Percentiles rank a stretch among this genome's conserved stretches.
Conservation (phyloP, 306 rosid genomes). For the Arachis hypogaea region DNA sequence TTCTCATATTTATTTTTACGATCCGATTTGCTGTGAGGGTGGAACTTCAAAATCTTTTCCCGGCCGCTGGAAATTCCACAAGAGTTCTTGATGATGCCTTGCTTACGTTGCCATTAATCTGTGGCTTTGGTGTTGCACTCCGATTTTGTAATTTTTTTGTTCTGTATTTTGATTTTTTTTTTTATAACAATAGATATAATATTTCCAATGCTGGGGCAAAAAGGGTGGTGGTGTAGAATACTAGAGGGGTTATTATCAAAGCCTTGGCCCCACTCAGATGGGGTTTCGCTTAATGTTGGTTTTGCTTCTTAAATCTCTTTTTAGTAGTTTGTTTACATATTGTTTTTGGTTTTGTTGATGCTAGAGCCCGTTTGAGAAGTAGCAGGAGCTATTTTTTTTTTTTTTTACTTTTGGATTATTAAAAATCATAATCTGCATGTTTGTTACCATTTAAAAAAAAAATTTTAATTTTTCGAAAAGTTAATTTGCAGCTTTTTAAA, state of each 20-base stretch:
- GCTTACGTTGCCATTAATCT: conserved; percentile 52
- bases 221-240: conserved; percentile 46
- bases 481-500: too few species aligned
- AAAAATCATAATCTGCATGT: too few species aligned
- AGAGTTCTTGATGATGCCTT: conserved; percentile 71
- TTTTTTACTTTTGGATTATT: too few species aligned
- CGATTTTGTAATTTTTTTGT: neutral
- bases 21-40: conserved; percentile 55
- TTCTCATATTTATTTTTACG: neutral
- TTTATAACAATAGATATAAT: conserved; percentile 27
- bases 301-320: neutral
- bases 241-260: conserved; percentile 53
- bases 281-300: conserved; percentile 65
- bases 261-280: conserved; percentile 54
- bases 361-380: too few species aligned
- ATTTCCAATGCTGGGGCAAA: conserved; percentile 35
- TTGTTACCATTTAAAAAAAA: too few species aligned
- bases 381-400: too few species aligned
- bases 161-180: too few species aligned
- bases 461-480: too few species aligned
- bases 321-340: neutral
- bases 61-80: conserved; percentile 57
- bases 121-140: neutral
- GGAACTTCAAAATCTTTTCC: conserved; percentile 51
- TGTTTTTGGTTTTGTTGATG: neutral